Evolutionary conservation across 768 basidiomycete genomes (phyloP).

Genomic region (Boletus sensibilis): DNA sequence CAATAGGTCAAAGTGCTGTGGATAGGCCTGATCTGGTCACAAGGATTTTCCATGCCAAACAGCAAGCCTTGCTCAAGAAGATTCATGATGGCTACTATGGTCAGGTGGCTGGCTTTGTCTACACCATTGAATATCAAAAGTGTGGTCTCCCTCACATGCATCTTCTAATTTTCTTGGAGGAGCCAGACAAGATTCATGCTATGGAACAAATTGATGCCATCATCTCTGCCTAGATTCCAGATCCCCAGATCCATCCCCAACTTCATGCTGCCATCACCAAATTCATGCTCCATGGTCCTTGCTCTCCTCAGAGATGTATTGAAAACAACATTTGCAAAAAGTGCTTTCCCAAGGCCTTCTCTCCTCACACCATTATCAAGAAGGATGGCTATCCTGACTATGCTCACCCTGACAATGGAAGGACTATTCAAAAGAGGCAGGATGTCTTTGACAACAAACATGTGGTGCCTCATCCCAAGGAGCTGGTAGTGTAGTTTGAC

Average conservation of each 20-base stretch:
- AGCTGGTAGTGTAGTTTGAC: no score
- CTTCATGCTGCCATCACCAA: constrained; percentile 4
- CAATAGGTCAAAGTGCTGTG: constrained; percentile 36
- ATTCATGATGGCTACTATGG: constrained; percentile 45
- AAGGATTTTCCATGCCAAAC: constrained; percentile 46
- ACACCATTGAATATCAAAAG: constrained; percentile 41
- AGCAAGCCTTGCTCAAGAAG: constrained; percentile 34
- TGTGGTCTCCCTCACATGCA: not conserved
- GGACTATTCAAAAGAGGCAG: no score
- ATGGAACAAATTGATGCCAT: constrained; percentile 2
- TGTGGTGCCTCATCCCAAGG: no score
- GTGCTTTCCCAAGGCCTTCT: no score
- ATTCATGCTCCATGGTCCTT: no score
- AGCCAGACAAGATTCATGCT: not conserved
- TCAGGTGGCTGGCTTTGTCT: constrained; percentile 40
- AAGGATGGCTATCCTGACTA: no score
- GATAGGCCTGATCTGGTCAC: constrained; percentile 50
- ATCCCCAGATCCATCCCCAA: not conserved
- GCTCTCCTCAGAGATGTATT: no score
- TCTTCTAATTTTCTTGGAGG: not conserved
- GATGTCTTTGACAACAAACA: no score
- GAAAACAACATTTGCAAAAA: no score
- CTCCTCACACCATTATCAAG: no score
- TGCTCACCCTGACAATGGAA: no score
- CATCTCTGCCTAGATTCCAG: constrained; percentile 1